Evolutionary conservation across 2,329 filamentous ascomycete genomes (phyloP), one percentile per base, ranked within the genome.

Genomic region (Colletotrichum liriopes): DNA sequence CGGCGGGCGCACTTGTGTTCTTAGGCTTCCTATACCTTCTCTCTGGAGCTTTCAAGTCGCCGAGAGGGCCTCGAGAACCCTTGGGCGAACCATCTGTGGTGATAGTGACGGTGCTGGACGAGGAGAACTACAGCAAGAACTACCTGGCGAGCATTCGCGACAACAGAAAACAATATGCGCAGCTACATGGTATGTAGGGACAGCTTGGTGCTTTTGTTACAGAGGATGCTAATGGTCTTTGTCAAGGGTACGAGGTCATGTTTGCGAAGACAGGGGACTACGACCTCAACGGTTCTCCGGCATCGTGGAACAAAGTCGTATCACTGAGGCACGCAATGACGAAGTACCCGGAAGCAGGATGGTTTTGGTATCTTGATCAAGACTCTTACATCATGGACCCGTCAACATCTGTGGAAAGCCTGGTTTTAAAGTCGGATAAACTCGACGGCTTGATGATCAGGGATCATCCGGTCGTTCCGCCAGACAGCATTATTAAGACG

Each of bases 401-500:
- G 8, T 84, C 86, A 43, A 83, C 93, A 65, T 88, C 90, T 18
- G 84, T 98, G 43, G 91, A 94, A 75, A 86, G 90, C 1, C 89
- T 94, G 77, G 83, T 99, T 49, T 90, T 97, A 81, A 85, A 90
- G 14, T 84, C 91, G 14, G 84, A 85, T 64, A 89, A 86, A 67
- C 87, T 99, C 59, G 93, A 97, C 78, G 86, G 86, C 29, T 81
- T 93, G 68, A 98, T 98, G 94, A 90, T 96, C 77, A 93, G 91
- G 80, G 93, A 98, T 81, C 88, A 92, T 65, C 91, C 96, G 7
- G 91, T 99, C 62, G 96, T 98, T 11, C 96, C 96, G 2, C 96
- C 97, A 0, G 94, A 98, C 83, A 97, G 94, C 83, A 95, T 99
- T 77, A 98, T 99, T 84, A 96, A 94, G 86, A 98, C 97, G 0